Percentiles rank a stretch among this genome's conserved stretches.
phyloP scores from a whole-genome alignment of 441 rosid genomes.

The Gossypium armourianum region DNA sequence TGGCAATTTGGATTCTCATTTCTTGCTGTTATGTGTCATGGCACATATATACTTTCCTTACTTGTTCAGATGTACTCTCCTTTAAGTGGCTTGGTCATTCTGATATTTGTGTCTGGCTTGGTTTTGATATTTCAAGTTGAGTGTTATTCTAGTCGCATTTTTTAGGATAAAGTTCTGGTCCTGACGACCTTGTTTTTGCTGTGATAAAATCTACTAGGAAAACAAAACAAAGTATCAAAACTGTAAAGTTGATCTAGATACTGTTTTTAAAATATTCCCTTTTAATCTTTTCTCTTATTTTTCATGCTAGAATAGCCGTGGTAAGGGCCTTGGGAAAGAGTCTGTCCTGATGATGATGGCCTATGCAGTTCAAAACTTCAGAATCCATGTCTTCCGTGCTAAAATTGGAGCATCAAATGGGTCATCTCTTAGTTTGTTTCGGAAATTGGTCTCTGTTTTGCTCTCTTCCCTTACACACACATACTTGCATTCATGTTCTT shows the following conservation, averaged over 20 bases:
- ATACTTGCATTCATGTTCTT: background rate
- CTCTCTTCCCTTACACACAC: conserved; percentile 13
- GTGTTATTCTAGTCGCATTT: background rate
- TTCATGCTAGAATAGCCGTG: conserved; percentile 64
- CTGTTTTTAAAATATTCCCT: background rate
- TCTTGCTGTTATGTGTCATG: background rate
- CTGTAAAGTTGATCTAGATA: background rate
- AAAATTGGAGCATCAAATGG: conserved; percentile 77
- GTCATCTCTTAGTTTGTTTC: conserved; percentile 59
- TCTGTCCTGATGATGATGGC: conserved; percentile 78
- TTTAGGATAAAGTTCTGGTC: background rate
- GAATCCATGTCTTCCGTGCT: conserved; percentile 49
- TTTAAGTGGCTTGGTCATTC: background rate
- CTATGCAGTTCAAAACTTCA: conserved; percentile 50
- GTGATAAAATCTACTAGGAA: background rate
- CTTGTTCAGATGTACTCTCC: background rate
- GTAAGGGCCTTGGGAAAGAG: conserved; percentile 83
- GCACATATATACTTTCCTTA: background rate
- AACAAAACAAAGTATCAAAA: background rate
- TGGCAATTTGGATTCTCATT: background rate
- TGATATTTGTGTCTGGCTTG: background rate
- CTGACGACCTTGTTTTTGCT: background rate
- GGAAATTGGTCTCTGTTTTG: conserved; percentile 48
- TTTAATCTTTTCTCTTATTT: conserved; percentile 18
- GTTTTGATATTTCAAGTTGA: background rate